Base-by-base conservation (phyloP, 164 flowering plant species). In the Umbellularia californica region DNA sequence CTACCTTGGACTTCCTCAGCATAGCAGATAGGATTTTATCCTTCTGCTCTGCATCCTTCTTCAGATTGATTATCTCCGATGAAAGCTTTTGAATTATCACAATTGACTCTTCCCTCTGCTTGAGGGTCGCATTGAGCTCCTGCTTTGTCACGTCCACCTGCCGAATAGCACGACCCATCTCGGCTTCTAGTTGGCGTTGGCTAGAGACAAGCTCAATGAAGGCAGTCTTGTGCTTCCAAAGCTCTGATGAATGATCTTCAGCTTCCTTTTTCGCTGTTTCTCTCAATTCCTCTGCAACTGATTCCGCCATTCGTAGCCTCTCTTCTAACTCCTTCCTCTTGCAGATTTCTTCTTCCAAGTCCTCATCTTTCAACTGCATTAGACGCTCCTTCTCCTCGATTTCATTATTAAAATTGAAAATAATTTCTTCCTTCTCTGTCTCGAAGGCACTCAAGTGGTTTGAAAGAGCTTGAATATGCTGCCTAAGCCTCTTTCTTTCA, bases 151-250 rank as follows among this genome's bases (percentile, higher is more conserved):
- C 85, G 64, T 95, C 95, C n/a, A 84, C 82, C 82, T 93, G 95
- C 83, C 89, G 85, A 1, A 85, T 72, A 20, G 90, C 88, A 60
- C 98, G 87, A 22, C 91, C 84, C 86, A 93, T 80, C 80, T 93
- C 98, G 20, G 97, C 94, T 81, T 96, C 98, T 72, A 96, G 85
- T 79, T 90, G 97, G 30, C 95, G 75, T 69, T 96, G 99, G 78
- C 83, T 88, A 13, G 99, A 93, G 13, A 91, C 97, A n/a, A 93
- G 88, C 86, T 94, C 98, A 65, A 93, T 83, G 81, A 93, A 89
- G 3, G 97, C 93, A 30, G 94, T 88, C 77, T 96, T 96, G 70
- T 91, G 97, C 85, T 86, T 93, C 87, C 87, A 72, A 65, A 91
- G 79, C 79, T 93, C 94, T 5, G 82, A 75, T 14, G 90, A 82